Conservation (phyloP, 2,329 filamentous ascomycete species). For the Aspergillus quadrilineatus region DNA sequence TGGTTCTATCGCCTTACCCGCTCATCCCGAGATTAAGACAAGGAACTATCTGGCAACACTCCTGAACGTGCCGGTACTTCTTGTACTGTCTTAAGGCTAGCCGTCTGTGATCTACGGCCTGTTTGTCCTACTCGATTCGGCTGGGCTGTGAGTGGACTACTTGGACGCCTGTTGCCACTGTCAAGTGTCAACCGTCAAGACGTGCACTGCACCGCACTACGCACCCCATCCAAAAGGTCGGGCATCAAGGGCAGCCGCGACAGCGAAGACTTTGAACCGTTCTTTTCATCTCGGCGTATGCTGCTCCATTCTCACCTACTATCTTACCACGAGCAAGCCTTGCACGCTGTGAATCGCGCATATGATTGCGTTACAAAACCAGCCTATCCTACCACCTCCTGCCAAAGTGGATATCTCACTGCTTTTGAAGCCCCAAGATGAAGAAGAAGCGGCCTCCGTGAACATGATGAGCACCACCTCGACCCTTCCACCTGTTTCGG, state of each 20-base stretch:
- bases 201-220: background rate
- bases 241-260: slow-evolving; percentile 11
- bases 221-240: slow-evolving; percentile 4
- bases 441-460: slow-evolving; percentile 34
- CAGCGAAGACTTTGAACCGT: background rate
- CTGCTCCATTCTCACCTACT: slow-evolving; percentile 6
- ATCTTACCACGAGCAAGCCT: slow-evolving; percentile 5
- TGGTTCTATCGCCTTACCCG: slow-evolving; percentile 9
- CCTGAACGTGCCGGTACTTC: slow-evolving; percentile 1
- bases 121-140: slow-evolving; percentile 11
- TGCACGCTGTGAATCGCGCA: slow-evolving; percentile 33
- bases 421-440: slow-evolving; percentile 67
- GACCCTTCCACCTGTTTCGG: slow-evolving; percentile 33
- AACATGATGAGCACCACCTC: slow-evolving; percentile 25
- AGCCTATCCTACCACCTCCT: slow-evolving; percentile 40
- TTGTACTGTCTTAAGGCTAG: background rate
- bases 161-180: slow-evolving; percentile 9
- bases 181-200: slow-evolving; percentile 5
- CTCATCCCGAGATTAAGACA: slow-evolving; percentile 1
- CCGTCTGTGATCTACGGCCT: slow-evolving; percentile 5
- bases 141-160: slow-evolving; percentile 9
- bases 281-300: slow-evolving; percentile 6
- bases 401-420: slow-evolving; percentile 94
- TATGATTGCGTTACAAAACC: slow-evolving; percentile 46
- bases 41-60: background rate